Base-by-base conservation (phyloP, 2,329 filamentous ascomycete species). In the Pseudogymnoascus sp. region DNA sequence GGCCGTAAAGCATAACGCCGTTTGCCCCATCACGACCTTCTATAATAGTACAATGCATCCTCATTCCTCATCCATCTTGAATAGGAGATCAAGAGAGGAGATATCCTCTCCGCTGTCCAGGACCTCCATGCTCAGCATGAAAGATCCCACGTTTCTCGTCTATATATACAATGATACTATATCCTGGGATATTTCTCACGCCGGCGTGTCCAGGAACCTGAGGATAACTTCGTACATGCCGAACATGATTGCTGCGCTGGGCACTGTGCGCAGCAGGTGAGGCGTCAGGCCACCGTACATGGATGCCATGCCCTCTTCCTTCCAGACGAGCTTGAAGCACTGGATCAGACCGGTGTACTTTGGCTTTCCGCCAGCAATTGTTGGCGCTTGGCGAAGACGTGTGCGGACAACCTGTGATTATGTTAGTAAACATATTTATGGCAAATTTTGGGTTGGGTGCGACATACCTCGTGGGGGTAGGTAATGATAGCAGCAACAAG, bases 241-340 rank as follows among this genome's bases (percentile, higher is more conserved):
- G 73, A 97, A 96, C 89, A 96, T 97, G 73, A 97, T 96, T 67
- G 90, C 91, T 6, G 93, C 91, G 67, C 89, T 94, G 1, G 93
- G 93, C 5, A 97, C 92, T 6, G 92, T 92, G 64, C 92, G 83
- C 74, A 97, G 83, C 69, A 97, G 84, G 72, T 97, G 93, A 54
- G 93, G 91, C 12, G 92, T 95, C 69, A 97, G 79, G 16, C 92
- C 92, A 61, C 93, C 92, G 71, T 97, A 97, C 64, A 97, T 78
- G 32, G 88, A 89, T 54, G 86, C 83, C 74, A 96, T 80, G 57
- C 92, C 91, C 73, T 97, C 93, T 70, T 97, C 91, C 70, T 87
- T 88, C 82, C 86, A 93, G 47, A 97, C 88, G 16, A 91, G 81
- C 72, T 85, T 85, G 79, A 97, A 96, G 77, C 91, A 96, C 73